Conservation (phyloP, 2,329 filamentous ascomycete genomes). For the Cladobotryum mycophilum region DNA sequence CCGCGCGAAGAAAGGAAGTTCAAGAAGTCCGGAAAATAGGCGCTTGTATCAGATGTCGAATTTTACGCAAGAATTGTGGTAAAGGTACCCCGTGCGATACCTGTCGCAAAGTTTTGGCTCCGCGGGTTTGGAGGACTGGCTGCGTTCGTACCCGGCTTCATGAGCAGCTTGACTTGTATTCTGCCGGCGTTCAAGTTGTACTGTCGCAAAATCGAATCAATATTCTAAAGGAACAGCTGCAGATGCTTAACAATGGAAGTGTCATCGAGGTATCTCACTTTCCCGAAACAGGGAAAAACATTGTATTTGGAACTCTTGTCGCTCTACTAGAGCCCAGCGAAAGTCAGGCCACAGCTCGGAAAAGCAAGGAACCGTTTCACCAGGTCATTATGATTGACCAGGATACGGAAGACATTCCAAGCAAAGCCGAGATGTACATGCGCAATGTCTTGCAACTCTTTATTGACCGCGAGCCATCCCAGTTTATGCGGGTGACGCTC, state of each 20-base stretch:
- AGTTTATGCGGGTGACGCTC: conserved; percentile 53
- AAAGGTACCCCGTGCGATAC: conserved; percentile 57
- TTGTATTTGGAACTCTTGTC: conserved; percentile 31
- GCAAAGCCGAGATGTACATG: conserved; percentile 55
- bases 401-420: conserved; percentile 53
- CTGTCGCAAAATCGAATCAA: conserved; percentile 55
- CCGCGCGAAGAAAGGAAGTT: conserved; percentile 55
- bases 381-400: conserved; percentile 53
- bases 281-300: conserved; percentile 40
- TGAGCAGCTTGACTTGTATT: conserved; percentile 57
- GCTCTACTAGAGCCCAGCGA: conserved; percentile 31
- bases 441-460: conserved; percentile 51
- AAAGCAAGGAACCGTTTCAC: conserved; percentile 27
- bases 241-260: conserved; percentile 43
- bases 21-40: conserved; percentile 59
- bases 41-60: conserved; percentile 60
- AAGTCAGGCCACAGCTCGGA: conserved; percentile 28
- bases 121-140: conserved; percentile 58
- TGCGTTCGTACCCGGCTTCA: conserved; percentile 58
- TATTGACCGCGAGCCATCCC: conserved; percentile 53
- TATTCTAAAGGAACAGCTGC: conserved; percentile 43
- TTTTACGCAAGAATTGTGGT: conserved; percentile 61
- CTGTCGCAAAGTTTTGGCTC: conserved; percentile 56
- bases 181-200: conserved; percentile 57
- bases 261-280: conserved; percentile 56